Evolutionary conservation across 805 yeast genomes (phyloP).

Genomic region (Spathaspora arborariae): DNA sequence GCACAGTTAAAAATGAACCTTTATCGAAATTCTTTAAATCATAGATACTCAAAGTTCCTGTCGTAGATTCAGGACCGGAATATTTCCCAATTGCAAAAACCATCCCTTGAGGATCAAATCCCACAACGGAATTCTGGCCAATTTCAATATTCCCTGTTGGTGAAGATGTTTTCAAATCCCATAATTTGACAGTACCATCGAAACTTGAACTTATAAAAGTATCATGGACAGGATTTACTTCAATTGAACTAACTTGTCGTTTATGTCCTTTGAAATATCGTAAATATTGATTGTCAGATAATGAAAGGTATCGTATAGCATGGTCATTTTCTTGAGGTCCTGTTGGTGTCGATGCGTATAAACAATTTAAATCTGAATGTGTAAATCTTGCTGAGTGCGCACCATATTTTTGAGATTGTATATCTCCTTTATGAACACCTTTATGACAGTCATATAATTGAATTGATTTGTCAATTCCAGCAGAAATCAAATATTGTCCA

Average conservation of each 20-base stretch:
- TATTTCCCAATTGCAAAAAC: slow-evolving; percentile 62
- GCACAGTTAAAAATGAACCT: slow-evolving; percentile 44
- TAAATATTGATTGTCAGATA: slow-evolving; percentile 73
- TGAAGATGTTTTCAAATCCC: slow-evolving; percentile 77
- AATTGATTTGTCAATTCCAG: slow-evolving; percentile 79
- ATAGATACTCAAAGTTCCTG: slow-evolving; percentile 47
- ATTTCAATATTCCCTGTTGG: slow-evolving; percentile 57
- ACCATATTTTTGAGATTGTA: slow-evolving; percentile 87
- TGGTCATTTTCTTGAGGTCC: slow-evolving; percentile 49
- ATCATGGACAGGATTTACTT: slow-evolving; percentile 68
- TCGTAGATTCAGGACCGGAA: slow-evolving; percentile 10
- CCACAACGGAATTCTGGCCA: slow-evolving; percentile 53
- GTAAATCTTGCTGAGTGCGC: slow-evolving; percentile 84
- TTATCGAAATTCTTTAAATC: slow-evolving; percentile 56
- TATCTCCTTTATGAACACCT: slow-evolving; percentile 66
- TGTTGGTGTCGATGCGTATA: slow-evolving; percentile 73
- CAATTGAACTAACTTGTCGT: slow-evolving; percentile 66
- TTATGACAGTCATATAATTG: slow-evolving; percentile 73
- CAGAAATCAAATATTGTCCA: slow-evolving; percentile 71
- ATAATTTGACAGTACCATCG: slow-evolving; percentile 77
- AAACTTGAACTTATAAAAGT: slow-evolving; percentile 61
- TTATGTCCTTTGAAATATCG: slow-evolving; percentile 89
- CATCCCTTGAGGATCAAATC: slow-evolving; percentile 81
- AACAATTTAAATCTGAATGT: slow-evolving; percentile 64
- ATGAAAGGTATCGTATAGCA: slow-evolving; percentile 68